phyloP scores from a whole-genome alignment of 108 stramenopile species.

The Cylindrotheca closterium region DNA sequence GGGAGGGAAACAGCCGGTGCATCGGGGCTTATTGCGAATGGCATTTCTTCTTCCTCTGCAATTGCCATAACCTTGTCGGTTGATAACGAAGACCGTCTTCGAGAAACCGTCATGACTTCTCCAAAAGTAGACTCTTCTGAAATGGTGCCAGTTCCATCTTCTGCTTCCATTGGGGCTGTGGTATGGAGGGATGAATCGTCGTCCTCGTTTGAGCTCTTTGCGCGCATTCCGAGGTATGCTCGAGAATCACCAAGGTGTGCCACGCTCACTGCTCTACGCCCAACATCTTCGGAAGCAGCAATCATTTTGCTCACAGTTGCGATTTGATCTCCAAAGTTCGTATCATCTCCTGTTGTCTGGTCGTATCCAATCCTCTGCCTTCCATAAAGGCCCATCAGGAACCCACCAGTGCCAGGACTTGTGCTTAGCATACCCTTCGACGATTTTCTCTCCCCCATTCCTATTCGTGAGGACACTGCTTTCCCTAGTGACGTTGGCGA shows the following conservation, averaged over 20 bases:
- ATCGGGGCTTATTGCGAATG: constrained; percentile 73
- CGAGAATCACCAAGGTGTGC: constrained; percentile 85
- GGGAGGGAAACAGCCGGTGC: constrained; percentile 33
- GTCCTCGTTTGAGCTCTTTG: constrained; percentile 40
- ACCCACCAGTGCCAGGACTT: constrained; percentile 86
- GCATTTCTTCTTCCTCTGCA: constrained; percentile 83
- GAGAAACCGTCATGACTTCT: constrained; percentile 37
- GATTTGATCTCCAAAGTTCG: constrained; percentile 53
- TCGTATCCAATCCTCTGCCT: constrained; percentile 27
- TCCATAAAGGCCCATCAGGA: constrained; percentile 67
- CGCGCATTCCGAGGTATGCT: constrained; percentile 81
- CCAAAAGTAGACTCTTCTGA: constrained; percentile 47
- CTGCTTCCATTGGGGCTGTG: constrained; percentile 71
- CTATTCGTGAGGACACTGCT: neutral
- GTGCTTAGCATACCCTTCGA: constrained; percentile 86
- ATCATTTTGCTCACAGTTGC: constrained; percentile 68
- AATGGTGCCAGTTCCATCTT: constrained; percentile 55
- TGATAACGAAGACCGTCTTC: constrained; percentile 32
- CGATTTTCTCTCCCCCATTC: constrained; percentile 1
- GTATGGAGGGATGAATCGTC: constrained; percentile 53
- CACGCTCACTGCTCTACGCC: constrained; percentile 81
- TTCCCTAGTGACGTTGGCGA: constrained; percentile 2
- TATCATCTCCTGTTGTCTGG: constrained; percentile 1
- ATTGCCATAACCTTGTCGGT: constrained; percentile 42
- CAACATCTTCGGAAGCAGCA: constrained; percentile 84